Conservation (phyloP, 2,329 filamentous ascomycete species). For the Pseudocercospora pini-densiflorae region DNA sequence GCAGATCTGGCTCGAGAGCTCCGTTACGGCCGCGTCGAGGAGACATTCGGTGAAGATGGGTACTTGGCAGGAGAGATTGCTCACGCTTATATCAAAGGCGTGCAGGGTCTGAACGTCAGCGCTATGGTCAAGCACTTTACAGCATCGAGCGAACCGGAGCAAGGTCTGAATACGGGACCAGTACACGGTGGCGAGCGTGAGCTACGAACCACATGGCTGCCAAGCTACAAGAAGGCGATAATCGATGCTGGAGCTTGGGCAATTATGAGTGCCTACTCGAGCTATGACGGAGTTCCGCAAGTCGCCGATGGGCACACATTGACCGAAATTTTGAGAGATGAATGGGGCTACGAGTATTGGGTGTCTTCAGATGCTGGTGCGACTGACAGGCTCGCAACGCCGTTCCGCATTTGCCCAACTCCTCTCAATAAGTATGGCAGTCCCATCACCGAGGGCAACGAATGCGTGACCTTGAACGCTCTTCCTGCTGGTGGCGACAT, state of each 20-base stretch:
- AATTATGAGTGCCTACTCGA: slow-evolving; percentile 75
- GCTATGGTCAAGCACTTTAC: slow-evolving; percentile 79
- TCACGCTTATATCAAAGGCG: slow-evolving; percentile 62
- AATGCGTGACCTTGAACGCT: slow-evolving; percentile 66
- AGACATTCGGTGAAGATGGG: slow-evolving; percentile 72
- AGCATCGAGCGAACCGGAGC: slow-evolving; percentile 70
- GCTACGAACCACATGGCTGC: slow-evolving; percentile 58
- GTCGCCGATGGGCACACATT: slow-evolving; percentile 68
- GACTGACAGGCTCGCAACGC: slow-evolving; percentile 68
- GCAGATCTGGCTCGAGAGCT: slow-evolving; percentile 73
- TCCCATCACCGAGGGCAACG: slow-evolving; percentile 62
- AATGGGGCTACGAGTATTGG: slow-evolving; percentile 76
- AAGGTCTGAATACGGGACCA: slow-evolving; percentile 71
- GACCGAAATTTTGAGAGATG: slow-evolving; percentile 69
- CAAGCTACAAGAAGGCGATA: slow-evolving; percentile 70
- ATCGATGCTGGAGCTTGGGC: slow-evolving; percentile 69
- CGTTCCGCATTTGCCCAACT: slow-evolving; percentile 67
- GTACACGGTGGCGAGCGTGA: slow-evolving; percentile 62
- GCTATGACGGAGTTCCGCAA: slow-evolving; percentile 72
- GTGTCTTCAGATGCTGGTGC: slow-evolving; percentile 70
- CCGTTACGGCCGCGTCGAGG: slow-evolving; percentile 74
- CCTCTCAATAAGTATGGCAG: slow-evolving; percentile 38
- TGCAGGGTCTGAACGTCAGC: slow-evolving; percentile 68
- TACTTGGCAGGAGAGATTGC: slow-evolving; percentile 72
- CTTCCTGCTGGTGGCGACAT: slow-evolving; percentile 73